Percentiles rank a stretch among this genome's conserved stretches.
Evolutionary conservation across 495 filamentous ascomycete genomes (phyloP).

Genomic region (Xylaria venustula): DNA sequence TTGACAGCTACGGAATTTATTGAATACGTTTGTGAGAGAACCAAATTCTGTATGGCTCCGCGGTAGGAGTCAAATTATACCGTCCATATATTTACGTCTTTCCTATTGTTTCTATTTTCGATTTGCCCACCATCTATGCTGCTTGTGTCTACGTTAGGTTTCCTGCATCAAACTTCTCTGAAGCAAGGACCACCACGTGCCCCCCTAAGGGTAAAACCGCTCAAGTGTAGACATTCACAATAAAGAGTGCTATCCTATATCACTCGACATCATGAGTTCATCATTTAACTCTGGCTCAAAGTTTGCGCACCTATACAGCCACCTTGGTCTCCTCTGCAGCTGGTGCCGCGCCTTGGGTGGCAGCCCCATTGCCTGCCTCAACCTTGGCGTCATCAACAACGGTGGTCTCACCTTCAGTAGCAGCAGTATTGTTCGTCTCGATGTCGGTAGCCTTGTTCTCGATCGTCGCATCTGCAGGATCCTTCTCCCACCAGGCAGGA

Average conservation of each 20-base stretch:
- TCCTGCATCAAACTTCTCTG: not conserved
- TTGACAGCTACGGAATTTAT: too few relatives aligned
- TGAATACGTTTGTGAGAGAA: too few relatives aligned
- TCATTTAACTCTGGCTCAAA: conserved; percentile 8
- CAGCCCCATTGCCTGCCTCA: too few relatives aligned
- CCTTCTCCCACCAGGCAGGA: conserved; percentile 66
- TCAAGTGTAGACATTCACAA: not conserved
- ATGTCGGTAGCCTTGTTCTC: conserved; percentile 26
- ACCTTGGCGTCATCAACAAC: too few relatives aligned
- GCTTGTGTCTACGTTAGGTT: not conserved
- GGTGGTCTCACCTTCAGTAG: too few relatives aligned
- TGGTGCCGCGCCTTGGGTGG: conserved; percentile 2
- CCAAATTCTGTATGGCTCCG: too few relatives aligned
- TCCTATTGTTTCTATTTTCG: conserved; percentile 16
- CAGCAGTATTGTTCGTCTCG: conserved; percentile 17
- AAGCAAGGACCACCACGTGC: too few relatives aligned
- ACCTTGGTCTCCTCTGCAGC: conserved; percentile 30
- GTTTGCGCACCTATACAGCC: conserved; percentile 25
- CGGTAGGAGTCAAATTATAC: not conserved
- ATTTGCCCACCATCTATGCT: conserved; percentile 4
- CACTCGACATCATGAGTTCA: not conserved
- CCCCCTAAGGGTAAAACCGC: too few relatives aligned
- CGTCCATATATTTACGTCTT: conserved; percentile 10
- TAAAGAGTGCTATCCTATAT: not conserved
- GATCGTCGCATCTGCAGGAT: conserved; percentile 17